phyloP scores from a whole-genome alignment of 805 yeast species.

The Nakazawaea anatomiae region DNA sequence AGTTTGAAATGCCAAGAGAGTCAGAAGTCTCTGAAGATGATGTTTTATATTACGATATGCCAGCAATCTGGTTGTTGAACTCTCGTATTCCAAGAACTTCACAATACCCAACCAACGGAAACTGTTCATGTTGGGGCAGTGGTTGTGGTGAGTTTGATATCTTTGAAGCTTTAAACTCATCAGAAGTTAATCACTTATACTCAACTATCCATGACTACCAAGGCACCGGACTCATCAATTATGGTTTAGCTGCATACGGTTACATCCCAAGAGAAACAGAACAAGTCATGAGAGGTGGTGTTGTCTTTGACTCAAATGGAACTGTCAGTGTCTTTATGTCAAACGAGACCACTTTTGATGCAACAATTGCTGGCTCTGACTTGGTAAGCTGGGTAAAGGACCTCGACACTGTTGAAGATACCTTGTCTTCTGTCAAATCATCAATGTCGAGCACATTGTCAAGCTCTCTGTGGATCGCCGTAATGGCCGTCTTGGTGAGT shows the following conservation, averaged over 20 bases:
- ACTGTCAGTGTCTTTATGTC: constrained; percentile 56
- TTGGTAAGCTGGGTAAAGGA: constrained; percentile 36
- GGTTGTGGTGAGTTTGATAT: constrained; percentile 81
- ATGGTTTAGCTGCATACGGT: constrained; percentile 55
- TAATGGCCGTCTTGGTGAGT: neutral
- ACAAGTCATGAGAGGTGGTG: constrained; percentile 63
- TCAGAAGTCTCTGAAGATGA: constrained; percentile 21
- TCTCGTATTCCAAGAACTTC: constrained; percentile 72
- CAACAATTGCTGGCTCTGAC: constrained; percentile 35
- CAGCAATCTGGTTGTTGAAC: constrained; percentile 74
- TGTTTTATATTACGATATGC: constrained; percentile 48
- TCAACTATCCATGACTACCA: constrained; percentile 75
- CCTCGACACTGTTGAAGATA: constrained; percentile 1
- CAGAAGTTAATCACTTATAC: constrained; percentile 49
- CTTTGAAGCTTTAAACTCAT: constrained; percentile 65
- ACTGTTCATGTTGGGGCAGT: constrained; percentile 71
- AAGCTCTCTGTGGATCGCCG: neutral
- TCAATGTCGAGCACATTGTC: neutral
- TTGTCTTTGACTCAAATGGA: constrained; percentile 58
- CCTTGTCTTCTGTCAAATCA: neutral
- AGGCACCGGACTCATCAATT: constrained; percentile 55
- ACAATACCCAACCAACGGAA: constrained; percentile 54
- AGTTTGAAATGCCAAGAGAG: constrained; percentile 63
- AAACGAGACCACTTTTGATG: constrained; percentile 43
- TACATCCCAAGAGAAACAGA: constrained; percentile 48